Evolutionary conservation across 495 filamentous ascomycete species (phyloP), one percentile per base, ranked within the genome.

Genomic region (Xeromyces bisporus): DNA sequence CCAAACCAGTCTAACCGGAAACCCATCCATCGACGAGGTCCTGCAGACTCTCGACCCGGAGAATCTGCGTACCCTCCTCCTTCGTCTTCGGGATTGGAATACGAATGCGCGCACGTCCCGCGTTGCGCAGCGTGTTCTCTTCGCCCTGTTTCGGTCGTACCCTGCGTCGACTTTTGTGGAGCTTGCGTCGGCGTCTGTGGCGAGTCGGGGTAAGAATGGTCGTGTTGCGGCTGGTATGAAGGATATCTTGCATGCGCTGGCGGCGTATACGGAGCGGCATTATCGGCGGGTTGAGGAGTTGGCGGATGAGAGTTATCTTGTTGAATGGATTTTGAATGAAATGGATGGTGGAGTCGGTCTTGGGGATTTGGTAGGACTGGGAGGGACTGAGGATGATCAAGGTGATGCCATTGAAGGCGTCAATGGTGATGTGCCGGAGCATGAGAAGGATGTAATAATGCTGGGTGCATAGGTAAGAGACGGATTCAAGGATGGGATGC

Each of bases 51-150:
- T 99, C 0, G 75, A 71, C 8, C 73, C 91, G 36, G 75, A 80
- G 33, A 85, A 96, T 42, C 66, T 99, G 9, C 81, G 75, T 42
- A 60, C 63, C 6, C 67, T 99, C 10, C 66, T 99, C 6, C 57
- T 80, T 12, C 60, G 89, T 21, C 47, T 94, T 27, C 62, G 91
- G 16, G 87, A 96, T 55, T 96, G 89, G 89, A 96, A 96, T 47
- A 91, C 89, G 11, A 94, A 92, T 38, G 86, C 80, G 0, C 64
- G 81, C 34, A 89, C 80, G n/a, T 74, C 84, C 6, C 65, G 68
- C 2, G 73, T 94, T 16, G 76, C 89, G 5, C 89, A 99, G 56
- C 67, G 77, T 27, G 72, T 96, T n/a, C 55, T 99, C 26, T 73
- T 68, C 53, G 70, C 75, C 10, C 45, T 99, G 8, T 74, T 93